Evolutionary conservation across 805 yeast genomes (phyloP), one percentile per base, ranked within the genome.

Genomic region (Saccharomycopsis sp.): DNA sequence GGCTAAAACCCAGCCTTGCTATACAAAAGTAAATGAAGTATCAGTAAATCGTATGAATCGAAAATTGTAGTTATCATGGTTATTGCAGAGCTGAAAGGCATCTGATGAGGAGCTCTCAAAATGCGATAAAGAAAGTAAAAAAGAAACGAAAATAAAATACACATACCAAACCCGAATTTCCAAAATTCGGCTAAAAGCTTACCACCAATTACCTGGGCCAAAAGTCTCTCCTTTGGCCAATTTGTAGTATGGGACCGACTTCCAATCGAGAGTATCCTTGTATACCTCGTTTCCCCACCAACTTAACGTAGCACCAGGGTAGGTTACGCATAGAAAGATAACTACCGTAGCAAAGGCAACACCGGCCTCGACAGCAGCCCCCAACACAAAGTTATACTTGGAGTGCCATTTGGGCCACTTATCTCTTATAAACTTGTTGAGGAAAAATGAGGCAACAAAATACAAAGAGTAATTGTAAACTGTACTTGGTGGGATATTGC

Each of bases 401-500:
- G 77, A 80, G 77, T 83, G 80, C 86, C 86, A 82, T 24, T 68
- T 65, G 3, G 79, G 72, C 71, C 79, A 81, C 58, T 71, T 71
- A 51, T 71, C 73, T 61, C 77, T 79, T 51, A 82, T 70, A 44
- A 70, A 67, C 63, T 75, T 75, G 72, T 73, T 72, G 67, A 81
- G 74, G 34, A 72, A 62, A 57, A 70, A 76, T 7, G 83, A 77
- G 56, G 78, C 64, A 1, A 71, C 68, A 53, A 81, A 73, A 41
- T 81, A 82, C 23, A 80, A 76, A 1, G 84, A 78, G 68, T 83
- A 84, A 67, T 83, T 84, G 68, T 83, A 84, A 29, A 87, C 83
- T 2, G 90, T 83, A 44, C 88, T 85, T 48, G 92, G 91, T 15
- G 92, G 91, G 64, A 85, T 81, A 63, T 76, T 75, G 51, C 84